Evolutionary conservation across 2,329 filamentous ascomycete species (phyloP).

Genomic region (Simplicillium aogashimaense): DNA sequence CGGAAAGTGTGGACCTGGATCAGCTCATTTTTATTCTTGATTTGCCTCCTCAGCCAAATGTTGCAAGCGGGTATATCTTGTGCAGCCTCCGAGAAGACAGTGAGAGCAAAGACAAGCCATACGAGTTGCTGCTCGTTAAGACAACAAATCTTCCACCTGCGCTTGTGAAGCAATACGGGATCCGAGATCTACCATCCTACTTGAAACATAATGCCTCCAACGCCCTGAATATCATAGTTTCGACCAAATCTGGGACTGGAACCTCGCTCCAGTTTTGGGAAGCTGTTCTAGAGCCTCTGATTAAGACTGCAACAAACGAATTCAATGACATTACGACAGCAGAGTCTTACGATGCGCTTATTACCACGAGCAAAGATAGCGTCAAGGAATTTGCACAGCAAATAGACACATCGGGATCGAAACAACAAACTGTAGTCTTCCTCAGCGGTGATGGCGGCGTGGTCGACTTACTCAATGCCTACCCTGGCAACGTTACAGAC

Average conservation of each 20-base stretch:
- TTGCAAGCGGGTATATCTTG: neutral
- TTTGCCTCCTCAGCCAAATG: neutral
- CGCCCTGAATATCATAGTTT: slow-evolving; percentile 55
- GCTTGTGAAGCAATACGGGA: no score
- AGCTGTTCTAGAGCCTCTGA: slow-evolving; percentile 43
- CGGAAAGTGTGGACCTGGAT: slow-evolving; percentile 10
- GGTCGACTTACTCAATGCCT: slow-evolving; percentile 69
- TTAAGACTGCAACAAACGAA: slow-evolving; percentile 28
- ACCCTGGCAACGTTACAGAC: slow-evolving; percentile 13
- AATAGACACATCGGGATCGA: slow-evolving; percentile 13
- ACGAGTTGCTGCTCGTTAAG: slow-evolving; percentile 21
- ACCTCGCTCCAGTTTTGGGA: slow-evolving; percentile 46
- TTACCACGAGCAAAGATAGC: slow-evolving; percentile 55
- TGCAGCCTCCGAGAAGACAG: slow-evolving; percentile 7
- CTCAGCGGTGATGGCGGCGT: slow-evolving; percentile 84
- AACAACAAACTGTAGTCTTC: slow-evolving; percentile 54
- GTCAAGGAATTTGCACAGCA: slow-evolving; percentile 51
- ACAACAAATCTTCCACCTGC: no score
- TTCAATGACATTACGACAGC: slow-evolving; percentile 1
- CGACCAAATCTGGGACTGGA: slow-evolving; percentile 54
- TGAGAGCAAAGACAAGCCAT: slow-evolving; percentile 19
- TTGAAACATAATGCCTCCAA: slow-evolving; percentile 8
- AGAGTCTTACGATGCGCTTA: neutral
- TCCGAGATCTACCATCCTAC: no score
- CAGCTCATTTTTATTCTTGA: slow-evolving; percentile 19